Base-by-base conservation (phyloP, 2,329 filamentous ascomycete genomes). In the Elsinoe batatas region DNA sequence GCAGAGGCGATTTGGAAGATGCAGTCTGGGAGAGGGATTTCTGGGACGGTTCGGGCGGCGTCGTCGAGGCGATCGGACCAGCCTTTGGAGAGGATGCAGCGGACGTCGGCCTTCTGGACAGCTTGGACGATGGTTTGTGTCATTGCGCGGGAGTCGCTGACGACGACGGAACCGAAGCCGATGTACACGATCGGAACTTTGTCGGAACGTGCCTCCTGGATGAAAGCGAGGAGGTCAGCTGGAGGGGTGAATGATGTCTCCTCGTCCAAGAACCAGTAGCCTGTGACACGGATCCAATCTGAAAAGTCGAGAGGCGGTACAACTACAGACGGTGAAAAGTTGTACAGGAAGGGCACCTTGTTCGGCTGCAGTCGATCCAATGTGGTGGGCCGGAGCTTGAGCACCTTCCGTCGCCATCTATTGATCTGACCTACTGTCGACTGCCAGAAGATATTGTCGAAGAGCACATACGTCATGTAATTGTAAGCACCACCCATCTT, bases 311-410 rank as follows among this genome's bases (percentile, higher is more conserved):
- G 76, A 13, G 93, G 93, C 26, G 91, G 91, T 1, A 88, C 83
- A n/a, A 98, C 93, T 11, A 98, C 93, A 10, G 83, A 87, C 0
- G 91, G 89, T 56, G 88, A 95, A 69, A 96, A 97, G 71, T 96
- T 97, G 76, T 98, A 98, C 44, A 98, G 72, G 70, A 98, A 98
- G 0, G 93, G 93, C n/a, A 96, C 89, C 68, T 95, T 94, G 74
- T 96, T 95, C 1, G 88, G 85, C 71, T 96, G 90, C 81, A 98
- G 82, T 73, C 91, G 95, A 67, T 93, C 87, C 42, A 95, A 74
- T 57, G 76, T 88, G 1, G 93, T 98, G 60, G 83, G 85, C 53
- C 85, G 87, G 26, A 98, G 74, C 0, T 83, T 81, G 4, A 98
- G 78, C 20, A 84, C 80, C 61, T 83, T 86, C 68, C 88, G 89